Evolutionary conservation across 2,329 filamentous ascomycete genomes (phyloP).

Genomic region (Orbilia blumenaviensis): DNA sequence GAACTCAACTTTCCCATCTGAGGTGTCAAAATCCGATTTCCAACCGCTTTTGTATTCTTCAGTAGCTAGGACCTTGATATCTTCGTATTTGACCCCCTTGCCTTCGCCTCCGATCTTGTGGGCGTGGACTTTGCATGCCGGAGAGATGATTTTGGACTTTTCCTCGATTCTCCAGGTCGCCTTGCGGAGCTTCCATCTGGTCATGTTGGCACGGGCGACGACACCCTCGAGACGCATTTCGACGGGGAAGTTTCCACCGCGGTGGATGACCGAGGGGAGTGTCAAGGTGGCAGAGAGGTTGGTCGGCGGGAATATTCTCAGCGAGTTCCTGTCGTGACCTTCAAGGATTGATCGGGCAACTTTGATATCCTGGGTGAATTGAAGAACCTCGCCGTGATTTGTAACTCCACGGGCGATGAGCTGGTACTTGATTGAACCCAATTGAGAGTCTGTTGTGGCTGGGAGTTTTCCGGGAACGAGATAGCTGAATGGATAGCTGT

Average conservation of each 20-base stretch:
- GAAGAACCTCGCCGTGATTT: constrained; percentile 70
- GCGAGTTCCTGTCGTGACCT: constrained; percentile 83
- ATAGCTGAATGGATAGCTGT: constrained; percentile 88
- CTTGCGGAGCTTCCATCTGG: constrained; percentile 88
- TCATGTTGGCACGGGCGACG: constrained; percentile 76
- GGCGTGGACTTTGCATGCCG: constrained; percentile 80
- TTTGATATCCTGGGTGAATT: constrained; percentile 73
- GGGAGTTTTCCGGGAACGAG: constrained; percentile 87
- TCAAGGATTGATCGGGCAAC: constrained; percentile 82
- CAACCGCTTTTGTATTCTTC: constrained; percentile 86
- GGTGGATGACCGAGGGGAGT: constrained; percentile 83
- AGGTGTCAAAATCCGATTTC: constrained; percentile 79
- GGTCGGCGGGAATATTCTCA: constrained; percentile 94
- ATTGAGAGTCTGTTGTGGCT: constrained; percentile 76
- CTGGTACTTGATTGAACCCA: constrained; percentile 80
- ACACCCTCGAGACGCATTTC: constrained; percentile 86
- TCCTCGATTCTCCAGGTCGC: constrained; percentile 94
- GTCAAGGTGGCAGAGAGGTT: constrained; percentile 88
- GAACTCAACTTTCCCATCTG: constrained; percentile 79
- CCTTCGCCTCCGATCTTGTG: constrained; percentile 71
- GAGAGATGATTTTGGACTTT: constrained; percentile 78
- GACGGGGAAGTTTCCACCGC: constrained; percentile 81
- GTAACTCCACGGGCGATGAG: constrained; percentile 74
- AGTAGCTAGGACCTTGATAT: constrained; percentile 79
- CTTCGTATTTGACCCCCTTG: constrained; percentile 78